A percentile compares a stretch with the other conserved stretches of the same genome.
Evolutionary conservation across 306 rosid genomes (phyloP).

Genomic region (Prunus fruticosa): DNA sequence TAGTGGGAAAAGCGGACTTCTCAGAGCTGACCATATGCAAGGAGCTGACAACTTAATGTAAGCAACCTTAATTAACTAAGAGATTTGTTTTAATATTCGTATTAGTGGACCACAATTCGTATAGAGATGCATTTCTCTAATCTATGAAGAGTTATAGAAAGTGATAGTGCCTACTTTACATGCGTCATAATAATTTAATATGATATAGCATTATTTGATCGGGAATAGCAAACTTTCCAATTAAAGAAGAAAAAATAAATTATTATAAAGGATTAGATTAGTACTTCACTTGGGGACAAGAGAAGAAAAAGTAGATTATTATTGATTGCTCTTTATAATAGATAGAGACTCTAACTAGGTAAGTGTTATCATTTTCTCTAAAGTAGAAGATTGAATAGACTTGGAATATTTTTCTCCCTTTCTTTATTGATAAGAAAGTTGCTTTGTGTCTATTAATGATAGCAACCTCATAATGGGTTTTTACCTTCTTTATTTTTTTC

Average conservation of each 20-base stretch:
- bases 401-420: background rate
- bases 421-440: conserved; percentile 2
- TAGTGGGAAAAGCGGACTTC: conserved; percentile 49
- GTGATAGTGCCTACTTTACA: background rate
- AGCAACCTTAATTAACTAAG: background rate
- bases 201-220: accelerated
- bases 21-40: conserved; percentile 43
- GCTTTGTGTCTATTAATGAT: conserved; percentile 1
- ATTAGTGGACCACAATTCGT: no score
- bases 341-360: background rate
- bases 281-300: background rate
- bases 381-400: background rate
- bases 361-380: background rate
- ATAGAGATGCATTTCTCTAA: no score
- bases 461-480: background rate
- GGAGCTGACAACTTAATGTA: conserved; percentile 2
- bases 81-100: no score
- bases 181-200: accelerated
- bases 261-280: no score
- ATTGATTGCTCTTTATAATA: background rate
- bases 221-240: no score
- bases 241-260: no score
- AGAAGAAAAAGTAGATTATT: background rate
- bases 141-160: background rate
- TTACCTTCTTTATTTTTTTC: background rate